Percentiles rank a stretch among this genome's conserved stretches.
These are phyloP conservation scores for Entelexis paramagnoliae DNA, from an alignment of 1,139 yeast genomes.

Conservation along the genomic window DNA sequence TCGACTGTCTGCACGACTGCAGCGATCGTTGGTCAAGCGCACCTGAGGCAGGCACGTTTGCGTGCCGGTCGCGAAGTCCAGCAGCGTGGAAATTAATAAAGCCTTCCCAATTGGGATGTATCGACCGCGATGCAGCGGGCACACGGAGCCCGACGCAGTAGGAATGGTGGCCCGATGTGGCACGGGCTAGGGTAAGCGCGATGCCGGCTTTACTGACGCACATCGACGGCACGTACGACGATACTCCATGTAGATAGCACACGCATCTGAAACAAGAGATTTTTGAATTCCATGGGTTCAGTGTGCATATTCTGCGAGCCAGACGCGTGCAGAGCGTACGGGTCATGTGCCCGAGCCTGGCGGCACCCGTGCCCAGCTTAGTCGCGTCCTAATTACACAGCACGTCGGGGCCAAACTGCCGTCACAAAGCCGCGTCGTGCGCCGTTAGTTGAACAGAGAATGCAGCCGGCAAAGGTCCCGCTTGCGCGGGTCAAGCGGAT, in stretches of 20 bases:
- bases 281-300: too few species aligned
- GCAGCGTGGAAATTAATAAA: not conserved
- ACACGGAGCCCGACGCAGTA: not conserved
- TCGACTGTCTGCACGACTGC: not conserved
- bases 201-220: not conserved
- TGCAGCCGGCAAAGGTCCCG: slow-evolving; percentile 40
- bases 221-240: not conserved
- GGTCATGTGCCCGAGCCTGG: not conserved
- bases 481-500: slow-evolving; percentile 72
- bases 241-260: too few species aligned
- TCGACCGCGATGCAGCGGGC: not conserved
- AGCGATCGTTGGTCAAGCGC: not conserved
- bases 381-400: not conserved
- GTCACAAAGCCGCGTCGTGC: not conserved
- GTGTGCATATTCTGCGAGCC: too few species aligned
- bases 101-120: not conserved
- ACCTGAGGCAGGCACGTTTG: not conserved
- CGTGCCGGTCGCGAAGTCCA: not conserved
- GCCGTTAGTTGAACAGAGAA: not conserved
- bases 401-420: not conserved
- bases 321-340: too few species aligned
- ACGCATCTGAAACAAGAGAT: too few species aligned
- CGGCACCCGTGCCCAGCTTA: not conserved
- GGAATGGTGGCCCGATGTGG: not conserved
- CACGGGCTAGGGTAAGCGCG: slow-evolving; percentile 2